Percentiles rank a stretch among this genome's conserved stretches.
Conservation (phyloP, 2,329 filamentous ascomycete genomes). For the Fusarium circinatum region DNA sequence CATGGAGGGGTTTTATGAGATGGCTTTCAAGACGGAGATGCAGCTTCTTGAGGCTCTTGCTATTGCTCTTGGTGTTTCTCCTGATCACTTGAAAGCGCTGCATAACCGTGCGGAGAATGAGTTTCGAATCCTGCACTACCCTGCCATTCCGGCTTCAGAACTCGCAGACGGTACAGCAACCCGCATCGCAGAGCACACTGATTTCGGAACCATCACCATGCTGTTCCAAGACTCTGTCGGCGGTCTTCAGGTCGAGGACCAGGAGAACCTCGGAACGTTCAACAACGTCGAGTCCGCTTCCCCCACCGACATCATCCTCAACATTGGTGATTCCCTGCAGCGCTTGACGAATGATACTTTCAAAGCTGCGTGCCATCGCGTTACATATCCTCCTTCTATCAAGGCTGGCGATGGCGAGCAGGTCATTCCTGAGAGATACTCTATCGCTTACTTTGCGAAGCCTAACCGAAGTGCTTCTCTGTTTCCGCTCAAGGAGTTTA, state of each 20-base stretch:
- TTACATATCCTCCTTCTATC: conserved; percentile 43
- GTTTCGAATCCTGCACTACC: conserved; percentile 68
- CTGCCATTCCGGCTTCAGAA: conserved; percentile 45
- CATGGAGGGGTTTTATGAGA: conserved; percentile 69
- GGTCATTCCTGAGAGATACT: conserved; percentile 43
- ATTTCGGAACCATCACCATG: conserved; percentile 49
- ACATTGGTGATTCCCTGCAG: conserved; percentile 54
- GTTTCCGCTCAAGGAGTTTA: conserved; percentile 46
- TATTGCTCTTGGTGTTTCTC: conserved; percentile 74
- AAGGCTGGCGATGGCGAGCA: conserved; percentile 29
- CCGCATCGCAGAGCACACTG: conserved; percentile 48
- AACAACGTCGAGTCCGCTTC: conserved; percentile 39
- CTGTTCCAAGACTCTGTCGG: conserved; percentile 46
- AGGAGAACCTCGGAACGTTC: conserved; percentile 39
- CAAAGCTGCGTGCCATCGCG: conserved; percentile 49
- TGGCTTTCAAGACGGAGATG: conserved; percentile 76
- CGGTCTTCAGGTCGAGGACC: conserved; percentile 46
- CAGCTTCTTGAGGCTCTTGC: conserved; percentile 82
- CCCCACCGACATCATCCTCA: conserved; percentile 49
- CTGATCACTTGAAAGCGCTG: conserved; percentile 73
- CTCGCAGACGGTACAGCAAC: conserved; percentile 43
- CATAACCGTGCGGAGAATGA: conserved; percentile 69
- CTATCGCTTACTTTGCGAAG: conserved; percentile 45
- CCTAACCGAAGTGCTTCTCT: conserved; percentile 46
- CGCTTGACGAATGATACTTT: conserved; percentile 51